Evolutionary conservation across 805 yeast genomes (phyloP).

Genomic region (Kazachstania africana): DNA sequence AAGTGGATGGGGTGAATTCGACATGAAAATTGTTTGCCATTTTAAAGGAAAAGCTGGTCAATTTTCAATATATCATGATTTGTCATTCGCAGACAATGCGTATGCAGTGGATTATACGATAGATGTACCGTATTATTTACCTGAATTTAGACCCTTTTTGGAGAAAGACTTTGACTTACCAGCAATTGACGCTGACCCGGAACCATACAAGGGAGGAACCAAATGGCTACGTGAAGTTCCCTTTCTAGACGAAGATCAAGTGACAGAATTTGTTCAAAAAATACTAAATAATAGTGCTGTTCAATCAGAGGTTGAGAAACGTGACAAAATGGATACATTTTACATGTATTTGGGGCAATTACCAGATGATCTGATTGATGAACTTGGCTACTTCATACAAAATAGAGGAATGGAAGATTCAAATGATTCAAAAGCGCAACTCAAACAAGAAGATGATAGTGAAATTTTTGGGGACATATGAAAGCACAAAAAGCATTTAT

Average conservation of each 20-base stretch:
- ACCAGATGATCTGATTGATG: conserved; percentile 13
- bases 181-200: conserved; percentile 28
- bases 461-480: too few species aligned
- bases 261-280: conserved; percentile 14
- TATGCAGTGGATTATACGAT: conserved; percentile 68
- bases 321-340: conserved; percentile 13
- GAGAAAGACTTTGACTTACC: conserved; percentile 71
- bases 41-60: conserved; percentile 75
- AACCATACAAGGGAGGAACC: conserved; percentile 23
- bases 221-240: conserved; percentile 8
- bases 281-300: conserved; percentile 19
- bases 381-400: not conserved
- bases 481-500: too few species aligned
- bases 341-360: conserved; percentile 16
- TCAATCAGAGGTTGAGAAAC: conserved; percentile 10
- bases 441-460: too few species aligned
- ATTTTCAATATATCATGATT: conserved; percentile 67
- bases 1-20: conserved; percentile 97
- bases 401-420: too few species aligned
- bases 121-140: conserved; percentile 59
- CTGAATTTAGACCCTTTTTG: conserved; percentile 51
- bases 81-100: conserved; percentile 64
- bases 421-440: too few species aligned
- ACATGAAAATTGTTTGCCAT: conserved; percentile 62
- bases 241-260: conserved; percentile 15